These are phyloP conservation scores for Alternaria sp. DNA, from an alignment of 2,329 filamentous ascomycete genomes.

Conservation along the genomic window DNA sequence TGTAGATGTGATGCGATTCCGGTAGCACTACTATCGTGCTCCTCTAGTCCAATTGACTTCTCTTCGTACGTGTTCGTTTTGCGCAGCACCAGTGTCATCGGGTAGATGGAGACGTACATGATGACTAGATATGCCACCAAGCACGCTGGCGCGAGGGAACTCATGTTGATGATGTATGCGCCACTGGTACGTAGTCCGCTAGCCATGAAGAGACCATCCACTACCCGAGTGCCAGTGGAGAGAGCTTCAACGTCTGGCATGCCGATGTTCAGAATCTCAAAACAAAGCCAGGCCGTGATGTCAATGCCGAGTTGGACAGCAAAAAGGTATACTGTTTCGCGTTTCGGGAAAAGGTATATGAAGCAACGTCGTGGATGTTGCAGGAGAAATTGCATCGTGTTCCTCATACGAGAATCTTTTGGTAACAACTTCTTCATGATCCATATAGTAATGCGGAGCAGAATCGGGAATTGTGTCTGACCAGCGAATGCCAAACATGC, in stretches of 20 bases:
- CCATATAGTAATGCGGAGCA: constrained; percentile 68
- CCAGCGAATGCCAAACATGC: constrained; percentile 61
- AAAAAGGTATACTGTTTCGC: constrained; percentile 72
- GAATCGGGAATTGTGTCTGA: constrained; percentile 65
- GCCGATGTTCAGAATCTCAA: constrained; percentile 71
- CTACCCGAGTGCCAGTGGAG: constrained; percentile 61
- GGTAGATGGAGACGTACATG: constrained; percentile 73
- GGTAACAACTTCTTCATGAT: constrained; percentile 59
- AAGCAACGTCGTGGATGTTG: constrained; percentile 70
- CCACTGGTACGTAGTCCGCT: constrained; percentile 69
- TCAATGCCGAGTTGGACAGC: constrained; percentile 69
- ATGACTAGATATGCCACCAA: constrained; percentile 69
- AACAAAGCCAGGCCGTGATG: constrained; percentile 69
- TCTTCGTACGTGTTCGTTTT: constrained; percentile 78
- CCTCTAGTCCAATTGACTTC: constrained; percentile 68
- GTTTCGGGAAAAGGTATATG: constrained; percentile 69
- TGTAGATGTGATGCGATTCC: constrained; percentile 60
- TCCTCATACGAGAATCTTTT: constrained; percentile 48
- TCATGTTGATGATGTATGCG: constrained; percentile 70
- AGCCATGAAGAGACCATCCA: constrained; percentile 73
- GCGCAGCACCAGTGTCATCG: constrained; percentile 69
- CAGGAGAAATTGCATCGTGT: constrained; percentile 65
- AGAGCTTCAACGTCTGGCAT: constrained; percentile 64
- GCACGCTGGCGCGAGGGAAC: constrained; percentile 63
- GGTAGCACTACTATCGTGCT: constrained; percentile 23